Percentiles rank a stretch among this genome's conserved stretches.
These are phyloP conservation scores for Paxillus rubicundulus DNA, from an alignment of 768 basidiomycete genomes.

Conservation along the genomic window DNA sequence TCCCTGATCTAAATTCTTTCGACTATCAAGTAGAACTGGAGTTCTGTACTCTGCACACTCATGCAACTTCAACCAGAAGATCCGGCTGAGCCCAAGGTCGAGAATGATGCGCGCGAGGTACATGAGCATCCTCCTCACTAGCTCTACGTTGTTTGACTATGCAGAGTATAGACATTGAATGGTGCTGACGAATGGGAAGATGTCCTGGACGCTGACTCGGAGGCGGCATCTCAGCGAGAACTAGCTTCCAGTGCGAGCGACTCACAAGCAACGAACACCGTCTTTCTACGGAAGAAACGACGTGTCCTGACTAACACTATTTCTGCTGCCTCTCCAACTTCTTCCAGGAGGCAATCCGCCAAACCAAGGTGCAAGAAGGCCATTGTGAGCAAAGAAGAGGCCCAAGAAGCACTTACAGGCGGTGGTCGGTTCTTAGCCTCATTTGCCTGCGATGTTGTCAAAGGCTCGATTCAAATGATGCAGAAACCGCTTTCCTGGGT, in stretches of 20 bases:
- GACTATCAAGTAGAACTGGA: not conserved
- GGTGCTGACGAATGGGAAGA: conserved; percentile 36
- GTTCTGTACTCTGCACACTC: not conserved
- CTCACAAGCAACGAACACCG: conserved; percentile 12
- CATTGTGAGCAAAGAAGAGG: conserved; percentile 25
- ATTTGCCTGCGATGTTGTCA: conserved; percentile 50
- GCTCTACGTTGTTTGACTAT: not conserved
- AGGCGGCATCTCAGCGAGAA: conserved; percentile 10
- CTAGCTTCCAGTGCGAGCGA: conserved; percentile 3
- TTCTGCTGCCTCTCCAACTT: conserved; percentile 16
- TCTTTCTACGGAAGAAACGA: conserved; percentile 30
- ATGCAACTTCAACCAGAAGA: conserved; percentile 16
- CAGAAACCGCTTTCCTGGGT: conserved; percentile 55
- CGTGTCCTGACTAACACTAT: conserved; percentile 18
- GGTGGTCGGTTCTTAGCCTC: conserved; percentile 27
- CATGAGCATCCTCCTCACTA: not conserved
- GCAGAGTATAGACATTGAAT: conserved; percentile 1
- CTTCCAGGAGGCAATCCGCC: conserved; percentile 16
- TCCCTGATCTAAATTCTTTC: not conserved
- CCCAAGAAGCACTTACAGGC: conserved; percentile 20
- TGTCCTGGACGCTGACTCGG: conserved; percentile 15
- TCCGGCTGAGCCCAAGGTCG: not conserved
- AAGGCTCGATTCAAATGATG: conserved; percentile 46
- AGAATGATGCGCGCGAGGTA: conserved; percentile 9
- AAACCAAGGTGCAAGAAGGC: conserved; percentile 30